A percentile compares a stretch with the other conserved stretches of the same genome.
phyloP scores from a whole-genome alignment of 371 early-diverging fungal species.

The Zychaea mexicana region DNA sequence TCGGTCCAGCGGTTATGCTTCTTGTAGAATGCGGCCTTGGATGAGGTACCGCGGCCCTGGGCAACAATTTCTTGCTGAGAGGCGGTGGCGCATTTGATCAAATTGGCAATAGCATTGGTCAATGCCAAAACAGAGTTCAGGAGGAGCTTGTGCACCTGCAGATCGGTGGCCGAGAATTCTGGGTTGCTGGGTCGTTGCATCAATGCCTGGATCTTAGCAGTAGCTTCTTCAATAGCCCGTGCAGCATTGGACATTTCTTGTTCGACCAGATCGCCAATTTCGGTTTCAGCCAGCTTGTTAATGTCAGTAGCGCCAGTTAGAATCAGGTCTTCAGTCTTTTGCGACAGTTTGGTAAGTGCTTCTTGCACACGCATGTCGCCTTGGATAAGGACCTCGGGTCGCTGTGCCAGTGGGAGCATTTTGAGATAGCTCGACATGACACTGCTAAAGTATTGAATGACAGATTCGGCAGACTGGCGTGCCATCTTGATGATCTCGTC shows the following conservation, averaged over 20 bases:
- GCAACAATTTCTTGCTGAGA: constrained; percentile 97
- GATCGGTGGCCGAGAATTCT: constrained; percentile 69
- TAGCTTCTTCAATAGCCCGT: constrained; percentile 90
- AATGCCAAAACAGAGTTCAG: constrained; percentile 89
- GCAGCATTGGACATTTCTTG: constrained; percentile 93
- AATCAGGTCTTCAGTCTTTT: constrained; percentile 77
- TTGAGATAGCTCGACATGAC: constrained; percentile 81
- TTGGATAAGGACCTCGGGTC: constrained; percentile 73
- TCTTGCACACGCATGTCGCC: constrained; percentile 79
- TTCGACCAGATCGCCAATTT: constrained; percentile 91
- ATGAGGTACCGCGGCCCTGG: constrained; percentile 85
- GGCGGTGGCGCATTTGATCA: constrained; percentile 92
- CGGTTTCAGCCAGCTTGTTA: constrained; percentile 72
- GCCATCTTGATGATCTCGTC: constrained; percentile 80
- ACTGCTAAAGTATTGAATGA: constrained; percentile 81
- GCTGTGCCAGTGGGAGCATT: constrained; percentile 67
- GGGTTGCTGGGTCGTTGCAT: constrained; percentile 77
- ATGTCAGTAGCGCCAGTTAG: constrained; percentile 69
- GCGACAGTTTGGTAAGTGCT: constrained; percentile 70
- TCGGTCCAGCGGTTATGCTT: constrained; percentile 99
- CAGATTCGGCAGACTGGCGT: constrained; percentile 65
- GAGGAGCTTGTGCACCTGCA: constrained; percentile 91
- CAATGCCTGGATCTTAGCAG: constrained; percentile 78
- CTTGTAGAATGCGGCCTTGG: constrained; percentile 94
- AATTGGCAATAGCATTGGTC: constrained; percentile 91